Evolutionary conservation across 2,329 filamentous ascomycete species (phyloP), one percentile per base, ranked within the genome.

Genomic region (Fusarium decemcellulare): DNA sequence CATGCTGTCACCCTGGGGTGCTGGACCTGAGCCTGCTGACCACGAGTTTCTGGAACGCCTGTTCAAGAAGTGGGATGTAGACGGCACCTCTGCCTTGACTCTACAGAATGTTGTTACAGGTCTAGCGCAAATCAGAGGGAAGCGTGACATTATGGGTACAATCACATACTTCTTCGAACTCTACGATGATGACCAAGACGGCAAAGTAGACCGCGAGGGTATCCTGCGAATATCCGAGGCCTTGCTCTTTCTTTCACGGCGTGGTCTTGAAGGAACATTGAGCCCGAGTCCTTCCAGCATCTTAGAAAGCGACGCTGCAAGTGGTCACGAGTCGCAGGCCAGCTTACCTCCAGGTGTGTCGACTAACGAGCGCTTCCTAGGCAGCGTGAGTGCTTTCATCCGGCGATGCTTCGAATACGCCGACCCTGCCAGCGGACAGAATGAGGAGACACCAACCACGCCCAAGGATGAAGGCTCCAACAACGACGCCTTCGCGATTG

Each of bases 141-240:
- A 92, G 59, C 91, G 92, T 48, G 96, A 99, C 79, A 98, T 99
- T 71, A 98, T 99, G 95, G 93, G 93, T 32, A 96, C 93, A 62
- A 98, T 99, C 76, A 96, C 91, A 64, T 98, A 98, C 81, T 98
- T 99, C 80, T 99, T 99, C 74, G 93, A 98, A 75, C 88, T 99
- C 1, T 98, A 98, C 78, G 96, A 99, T 77, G 95, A 99, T 71
- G 92, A 95, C 74, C 88, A 90, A 2, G 94, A 97, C 77, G 96
- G 96, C 29, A 94, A 90, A 73, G 95, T 99, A 6, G 96, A 98
- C 76, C 90, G 96, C 11, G 96, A 99, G 80, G 96, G 96, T 7
- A 99, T 99, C 61, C 81, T 99, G 46, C 87, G 94, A 47, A 98
- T 99, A 77, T 98, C 95, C 0, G 96, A 99, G 80, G 94, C 95